Evolutionary conservation across 2,329 filamentous ascomycete species (phyloP).

Genomic region (Fusarium transvaalense): DNA sequence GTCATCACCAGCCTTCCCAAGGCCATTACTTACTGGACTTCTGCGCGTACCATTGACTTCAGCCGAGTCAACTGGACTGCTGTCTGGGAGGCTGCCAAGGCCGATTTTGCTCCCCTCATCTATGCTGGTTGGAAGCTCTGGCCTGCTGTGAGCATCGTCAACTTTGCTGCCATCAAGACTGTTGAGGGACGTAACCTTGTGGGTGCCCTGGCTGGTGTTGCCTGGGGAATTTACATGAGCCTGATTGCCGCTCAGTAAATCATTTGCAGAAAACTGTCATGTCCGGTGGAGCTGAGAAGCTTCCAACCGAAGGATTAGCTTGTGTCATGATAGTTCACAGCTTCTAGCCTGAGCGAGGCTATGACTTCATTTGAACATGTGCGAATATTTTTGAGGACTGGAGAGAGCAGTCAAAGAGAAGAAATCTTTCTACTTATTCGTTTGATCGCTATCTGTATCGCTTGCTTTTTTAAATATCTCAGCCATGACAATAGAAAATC

Average conservation of each 20-base stretch:
- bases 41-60: constrained; percentile 59
- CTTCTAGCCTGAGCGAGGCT: not conserved
- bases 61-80: constrained; percentile 58
- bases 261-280: too few species aligned
- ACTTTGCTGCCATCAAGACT: constrained; percentile 77
- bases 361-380: not conserved
- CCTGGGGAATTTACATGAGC: constrained; percentile 82
- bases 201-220: constrained; percentile 77
- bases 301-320: not conserved
- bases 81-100: constrained; percentile 59
- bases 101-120: constrained; percentile 74
- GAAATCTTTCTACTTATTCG: not conserved
- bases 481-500: not conserved
- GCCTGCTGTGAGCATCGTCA: constrained; percentile 76
- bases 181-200: constrained; percentile 78
- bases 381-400: not conserved
- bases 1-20: constrained; percentile 54
- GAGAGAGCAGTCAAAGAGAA: not conserved
- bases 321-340: not conserved
- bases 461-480: not conserved
- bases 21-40: constrained; percentile 53
- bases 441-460: constrained; percentile 19
- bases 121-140: constrained; percentile 77
- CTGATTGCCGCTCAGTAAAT: constrained; percentile 61
- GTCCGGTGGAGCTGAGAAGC: not conserved